Evolutionary conservation across 768 basidiomycete genomes (phyloP), one percentile per base, ranked within the genome.

Genomic region (Suillus variegatus): DNA sequence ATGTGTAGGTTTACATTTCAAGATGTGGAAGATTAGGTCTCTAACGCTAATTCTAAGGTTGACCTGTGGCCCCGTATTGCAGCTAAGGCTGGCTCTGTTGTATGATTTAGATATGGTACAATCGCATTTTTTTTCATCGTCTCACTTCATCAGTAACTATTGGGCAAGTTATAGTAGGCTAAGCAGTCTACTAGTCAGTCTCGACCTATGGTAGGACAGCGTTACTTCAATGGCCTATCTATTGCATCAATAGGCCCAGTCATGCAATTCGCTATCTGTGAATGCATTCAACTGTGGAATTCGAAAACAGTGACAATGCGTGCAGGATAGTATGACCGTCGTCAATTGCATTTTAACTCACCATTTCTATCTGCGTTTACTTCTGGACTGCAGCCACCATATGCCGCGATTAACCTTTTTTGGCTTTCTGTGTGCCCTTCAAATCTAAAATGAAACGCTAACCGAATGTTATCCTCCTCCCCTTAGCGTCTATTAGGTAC

Each of bases 1-100:
- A 94, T 99, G 97, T 76, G 93, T 95, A 77, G 49, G 93, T 89
- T 51, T 9, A 40, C 10, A 3, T n/a, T 41, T 60, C 6, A 12
- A 40, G 14, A 6, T 28, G 2, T 41, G 38, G 66, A 20, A 44
- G 43, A 20, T n/a, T 47, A 47, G 62, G 56, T 18, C 25, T 10
- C 32, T 47, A 7, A 51, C 7, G 20, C 4, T n/a, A 16, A 46
- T 69, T 55, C 64, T 57, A 72, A 94, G 93, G 95, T 95, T 74
- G 97, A 98, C 84, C 85, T 97, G 64, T 98, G 97, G 97, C 97
- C 94, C 65, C 95, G 95, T 93, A 98, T 98, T 73, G 97, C 97
- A 64, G 95, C 96, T 71, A 99, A 98, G 81, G 95, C 96, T 66
- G 95, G 96, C 75, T 98, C 97, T 66, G 97, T 99, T 76, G 97